Percentiles rank a stretch among this genome's conserved stretches.
phyloP scores from a whole-genome alignment of 148 eudicot genomes.

The Arctostaphylos glauca region DNA sequence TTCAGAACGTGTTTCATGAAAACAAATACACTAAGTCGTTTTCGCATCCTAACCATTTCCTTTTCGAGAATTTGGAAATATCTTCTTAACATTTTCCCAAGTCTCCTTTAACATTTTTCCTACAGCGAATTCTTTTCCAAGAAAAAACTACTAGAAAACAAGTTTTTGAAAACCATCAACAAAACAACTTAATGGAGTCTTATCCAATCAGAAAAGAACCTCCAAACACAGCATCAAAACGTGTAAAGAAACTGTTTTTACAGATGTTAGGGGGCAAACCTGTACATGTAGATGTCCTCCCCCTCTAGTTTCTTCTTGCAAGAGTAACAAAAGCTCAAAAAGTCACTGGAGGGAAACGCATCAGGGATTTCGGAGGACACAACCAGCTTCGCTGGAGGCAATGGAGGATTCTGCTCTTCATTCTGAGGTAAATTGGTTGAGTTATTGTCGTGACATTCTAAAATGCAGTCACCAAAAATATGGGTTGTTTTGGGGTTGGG shows the following conservation, averaged over 20 bases:
- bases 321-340: constrained; percentile 71
- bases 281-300: constrained; percentile 88
- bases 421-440: constrained; percentile 30
- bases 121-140: background rate
- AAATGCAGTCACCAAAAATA: constrained; percentile 31
- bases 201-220: background rate
- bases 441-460: constrained; percentile 71
- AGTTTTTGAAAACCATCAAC: background rate
- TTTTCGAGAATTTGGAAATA: background rate
- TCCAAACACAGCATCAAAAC: background rate
- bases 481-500: constrained; percentile 79
- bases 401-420: constrained; percentile 24
- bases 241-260: background rate
- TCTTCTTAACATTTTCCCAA: background rate
- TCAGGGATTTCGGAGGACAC: constrained; percentile 22
- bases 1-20: too few species aligned
- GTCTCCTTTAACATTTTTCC: background rate
- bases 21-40: too few species aligned
- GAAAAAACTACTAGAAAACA: background rate
- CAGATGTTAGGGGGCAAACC: constrained; percentile 39
- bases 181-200: background rate
- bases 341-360: constrained; percentile 44
- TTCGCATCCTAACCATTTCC: background rate
- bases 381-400: constrained; percentile 17
- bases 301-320: constrained; percentile 86